Evolutionary conservation across 2,329 filamentous ascomycete species (phyloP), one percentile per base, ranked within the genome.

Genomic region (Diplodia mutila): DNA sequence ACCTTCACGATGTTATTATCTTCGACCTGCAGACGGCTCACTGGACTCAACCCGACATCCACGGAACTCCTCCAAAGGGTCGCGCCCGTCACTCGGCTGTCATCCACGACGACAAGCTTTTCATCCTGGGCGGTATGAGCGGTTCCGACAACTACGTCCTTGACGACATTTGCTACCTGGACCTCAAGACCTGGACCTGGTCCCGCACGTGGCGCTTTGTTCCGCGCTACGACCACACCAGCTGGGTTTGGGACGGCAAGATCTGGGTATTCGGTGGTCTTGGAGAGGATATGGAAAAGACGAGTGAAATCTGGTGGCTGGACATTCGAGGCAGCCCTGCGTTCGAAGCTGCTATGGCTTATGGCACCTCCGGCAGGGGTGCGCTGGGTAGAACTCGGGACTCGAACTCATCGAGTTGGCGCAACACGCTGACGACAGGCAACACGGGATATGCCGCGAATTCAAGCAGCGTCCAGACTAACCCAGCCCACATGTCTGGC

Each of bases 131-230:
- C 67, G 95, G 95, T n/a, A 92, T 98, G 73, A 97, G 93, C 5
- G 94, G 94, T 2, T 91, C 94, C 72, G 93, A 95, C 72, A 97
- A 93, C 75, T 90, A 92, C 73, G 94, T 98, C 27, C 84, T 98
- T 59, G 94, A 98, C 77, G 95, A 99, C 76, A 93, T 99, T 61
- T 97, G 93, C 82, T 99, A 97, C 75, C 86, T 99, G 59, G 95
- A 99, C 76, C 84, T 99, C 55, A 97, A 97, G 82, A 98, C 95
- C 1, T 97, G 93, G 85, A 97, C 94, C 0, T 99, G 95, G 95
- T 98, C 94, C 67, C 89, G 93, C 67, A 90, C 93, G 49, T 99
- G 95, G 95, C 91, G 90, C 69, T 99, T 99, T 76, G 94, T 97
- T 29, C 90, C 92, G 59, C 89, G 95, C 48, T 99, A 97, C 76